A percentile compares a stretch with the other conserved stretches of the same genome.
Evolutionary conservation across 2,329 filamentous ascomycete species (phyloP).

Genomic region (Colletotrichum sp.): DNA sequence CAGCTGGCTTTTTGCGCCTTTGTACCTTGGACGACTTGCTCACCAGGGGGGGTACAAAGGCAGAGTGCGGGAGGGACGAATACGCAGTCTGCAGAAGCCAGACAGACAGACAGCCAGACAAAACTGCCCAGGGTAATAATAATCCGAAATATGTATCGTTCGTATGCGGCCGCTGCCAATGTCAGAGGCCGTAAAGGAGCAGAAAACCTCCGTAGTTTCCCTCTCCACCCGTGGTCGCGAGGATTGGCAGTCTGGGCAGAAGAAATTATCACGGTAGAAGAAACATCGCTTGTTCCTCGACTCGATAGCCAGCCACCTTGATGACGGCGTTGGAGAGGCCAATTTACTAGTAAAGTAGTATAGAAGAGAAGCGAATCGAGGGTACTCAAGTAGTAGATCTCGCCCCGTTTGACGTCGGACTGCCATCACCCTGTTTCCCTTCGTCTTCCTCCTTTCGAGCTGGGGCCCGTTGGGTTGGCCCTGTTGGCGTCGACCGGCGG

Average conservation of each 20-base stretch:
- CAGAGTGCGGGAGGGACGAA: not conserved
- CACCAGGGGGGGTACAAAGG: not conserved
- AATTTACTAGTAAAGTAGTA: not conserved
- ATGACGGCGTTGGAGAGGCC: not conserved
- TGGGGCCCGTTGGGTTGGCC: not conserved
- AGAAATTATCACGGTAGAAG: not conserved
- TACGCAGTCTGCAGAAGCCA: not conserved
- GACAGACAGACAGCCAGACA: not conserved
- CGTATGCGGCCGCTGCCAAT: not conserved
- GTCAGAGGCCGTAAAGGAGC: not conserved
- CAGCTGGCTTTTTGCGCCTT: not conserved
- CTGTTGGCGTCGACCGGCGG: not conserved
- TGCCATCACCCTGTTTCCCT: not conserved
- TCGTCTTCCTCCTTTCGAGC: not conserved
- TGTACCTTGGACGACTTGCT: not conserved
- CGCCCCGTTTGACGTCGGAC: slow-evolving; percentile 1
- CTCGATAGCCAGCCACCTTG: not conserved
- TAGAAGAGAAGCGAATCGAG: not conserved
- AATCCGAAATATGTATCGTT: not conserved
- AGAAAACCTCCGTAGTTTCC: not conserved
- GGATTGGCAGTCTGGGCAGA: not conserved
- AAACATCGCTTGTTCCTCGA: not conserved
- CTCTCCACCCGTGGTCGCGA: not conserved
- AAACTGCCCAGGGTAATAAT: not conserved
- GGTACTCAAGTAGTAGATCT: not conserved